phyloP scores from a whole-genome alignment of 768 basidiomycete genomes.

The Boletus pseudo-olivaceus region DNA sequence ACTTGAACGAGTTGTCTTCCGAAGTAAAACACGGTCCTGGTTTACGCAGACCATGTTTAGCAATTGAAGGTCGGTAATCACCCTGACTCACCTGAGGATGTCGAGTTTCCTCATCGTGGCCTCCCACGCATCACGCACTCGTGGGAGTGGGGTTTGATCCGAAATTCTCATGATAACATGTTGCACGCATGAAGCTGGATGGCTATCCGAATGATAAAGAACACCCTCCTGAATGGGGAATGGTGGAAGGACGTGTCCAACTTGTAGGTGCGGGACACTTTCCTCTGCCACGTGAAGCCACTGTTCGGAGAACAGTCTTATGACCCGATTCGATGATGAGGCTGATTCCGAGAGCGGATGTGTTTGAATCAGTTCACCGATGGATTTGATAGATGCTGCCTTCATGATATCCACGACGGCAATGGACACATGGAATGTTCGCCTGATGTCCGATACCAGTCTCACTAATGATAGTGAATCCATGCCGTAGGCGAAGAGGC shows the following conservation, averaged over 20 bases:
- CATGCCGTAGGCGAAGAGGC: constrained; percentile 33
- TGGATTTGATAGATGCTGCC: constrained; percentile 17
- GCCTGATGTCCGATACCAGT: constrained; percentile 23
- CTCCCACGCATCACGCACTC: constrained; percentile 36
- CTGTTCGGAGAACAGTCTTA: constrained; percentile 16
- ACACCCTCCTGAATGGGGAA: constrained; percentile 49
- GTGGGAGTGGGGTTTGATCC: constrained; percentile 14
- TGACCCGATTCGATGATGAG: neutral
- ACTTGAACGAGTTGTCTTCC: constrained; percentile 28
- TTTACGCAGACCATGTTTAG: neutral
- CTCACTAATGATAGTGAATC: constrained; percentile 29
- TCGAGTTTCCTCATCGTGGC: constrained; percentile 24
- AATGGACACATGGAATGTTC: constrained; percentile 13
- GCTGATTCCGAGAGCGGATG: neutral
- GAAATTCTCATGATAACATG: constrained; percentile 37
- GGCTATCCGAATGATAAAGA: constrained; percentile 38
- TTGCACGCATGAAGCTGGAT: constrained; percentile 41
- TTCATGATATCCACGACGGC: constrained; percentile 33
- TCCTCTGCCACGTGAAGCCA: constrained; percentile 14
- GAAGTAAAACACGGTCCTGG: constrained; percentile 33
- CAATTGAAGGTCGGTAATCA: neutral
- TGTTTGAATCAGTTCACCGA: constrained; percentile 17
- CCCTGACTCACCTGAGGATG: constrained; percentile 24
- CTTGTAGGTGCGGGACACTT: neutral
- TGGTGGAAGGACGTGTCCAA: constrained; percentile 36